phyloP scores from a whole-genome alignment of 2,329 filamentous ascomycete species.

The Ophiostoma perfectum region DNA sequence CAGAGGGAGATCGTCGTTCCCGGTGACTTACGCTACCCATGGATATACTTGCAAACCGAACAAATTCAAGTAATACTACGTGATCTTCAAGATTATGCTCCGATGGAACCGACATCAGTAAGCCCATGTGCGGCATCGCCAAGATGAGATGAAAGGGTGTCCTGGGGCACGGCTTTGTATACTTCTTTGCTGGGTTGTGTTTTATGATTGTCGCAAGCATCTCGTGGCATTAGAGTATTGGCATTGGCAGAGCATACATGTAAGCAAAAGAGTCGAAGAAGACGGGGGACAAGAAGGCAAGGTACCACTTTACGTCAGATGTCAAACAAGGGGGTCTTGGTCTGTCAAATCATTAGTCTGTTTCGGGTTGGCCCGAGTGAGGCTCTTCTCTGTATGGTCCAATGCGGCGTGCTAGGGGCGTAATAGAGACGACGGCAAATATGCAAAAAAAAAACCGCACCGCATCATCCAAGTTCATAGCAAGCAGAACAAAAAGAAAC shows the following conservation, averaged over 20 bases:
- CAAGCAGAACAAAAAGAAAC: background rate
- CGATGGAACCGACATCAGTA: no score
- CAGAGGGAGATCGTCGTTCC: no score
- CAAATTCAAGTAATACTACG: no score
- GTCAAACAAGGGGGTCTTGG: slow-evolving; percentile 10
- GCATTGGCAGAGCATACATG: background rate
- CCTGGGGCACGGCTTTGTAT: no score
- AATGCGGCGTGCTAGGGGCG: no score
- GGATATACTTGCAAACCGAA: no score
- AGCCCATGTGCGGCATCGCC: no score
- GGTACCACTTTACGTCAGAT: background rate
- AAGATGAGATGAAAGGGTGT: no score
- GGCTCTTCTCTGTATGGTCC: background rate
- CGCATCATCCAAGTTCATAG: no score
- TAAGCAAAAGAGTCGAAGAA: background rate
- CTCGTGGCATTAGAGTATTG: background rate
- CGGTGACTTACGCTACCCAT: no score
- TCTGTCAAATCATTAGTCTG: slow-evolving; percentile 7
- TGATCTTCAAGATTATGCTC: no score
- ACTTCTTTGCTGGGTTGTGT: background rate
- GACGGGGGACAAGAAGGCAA: background rate
- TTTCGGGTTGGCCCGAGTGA: slow-evolving; percentile 14
- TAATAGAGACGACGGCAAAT: background rate
- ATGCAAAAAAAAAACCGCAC: background rate
- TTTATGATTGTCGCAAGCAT: slow-evolving; percentile 5